Base-by-base conservation (phyloP, 495 filamentous ascomycete species). In the Lophiotrema nucula region DNA sequence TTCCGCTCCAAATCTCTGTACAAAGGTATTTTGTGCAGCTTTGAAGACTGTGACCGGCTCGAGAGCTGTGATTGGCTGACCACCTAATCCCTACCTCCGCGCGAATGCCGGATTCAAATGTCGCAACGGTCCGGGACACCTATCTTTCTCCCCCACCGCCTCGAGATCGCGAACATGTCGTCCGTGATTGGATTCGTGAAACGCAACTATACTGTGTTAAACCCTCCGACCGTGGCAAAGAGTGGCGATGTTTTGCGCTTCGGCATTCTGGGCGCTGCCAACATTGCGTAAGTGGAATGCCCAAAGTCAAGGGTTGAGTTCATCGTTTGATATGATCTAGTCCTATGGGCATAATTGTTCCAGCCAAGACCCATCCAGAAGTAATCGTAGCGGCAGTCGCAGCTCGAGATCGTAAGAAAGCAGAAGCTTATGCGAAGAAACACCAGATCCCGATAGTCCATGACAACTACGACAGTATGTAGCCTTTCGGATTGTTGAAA, bases 351-450 rank as follows among this genome's bases (percentile, higher is more conserved):
- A 50, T 88, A 11, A 81, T 86, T 31, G 59, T 49, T n/a, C 81
- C 84, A 0, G 81, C 84, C 5, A 77, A 71, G 47, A 73, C 73
- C 5, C 84, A 87, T 60, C 73, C 83, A 0, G 83, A 83, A 42
- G 79, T 85, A 25, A 72, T 83, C 19, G 55, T 89, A 28, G 73
- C 74, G 1, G 79, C 79, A 1, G 76, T 89, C 0, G 81, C 84
- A 4, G 80, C 83, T 4, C 74, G 83, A n/a, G 78, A 85, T 56
- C 60, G 49, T 12, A 66, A 67, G 5, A 79, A 73, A 50, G 85
- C 84, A 0, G 65, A 77, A 45, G 70, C 68, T 0, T 87, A 77
- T 66, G 84, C 84, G 2, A 78, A 80, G 64, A 78, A 76, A 51
- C 73, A 86, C 61, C 67, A 69, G 5, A 85, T 89, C 41, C 76